phyloP scores from a whole-genome alignment of 768 basidiomycete genomes.

The Roridomyces roridus region DNA sequence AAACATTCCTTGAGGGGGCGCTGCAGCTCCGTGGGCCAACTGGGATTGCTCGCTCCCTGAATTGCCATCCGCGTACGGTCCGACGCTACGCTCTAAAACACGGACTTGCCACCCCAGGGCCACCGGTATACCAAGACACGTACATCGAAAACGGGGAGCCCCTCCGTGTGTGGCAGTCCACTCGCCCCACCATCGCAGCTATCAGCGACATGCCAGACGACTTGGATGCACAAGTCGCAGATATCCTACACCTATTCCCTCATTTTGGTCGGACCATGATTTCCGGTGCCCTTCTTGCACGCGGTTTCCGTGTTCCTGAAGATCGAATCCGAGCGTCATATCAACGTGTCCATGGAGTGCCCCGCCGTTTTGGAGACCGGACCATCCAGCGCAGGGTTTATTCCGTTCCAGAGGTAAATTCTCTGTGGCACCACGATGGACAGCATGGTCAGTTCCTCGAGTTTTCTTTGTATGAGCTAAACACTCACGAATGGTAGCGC shows the following conservation, averaged over 20 bases:
- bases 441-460: constrained; percentile 38
- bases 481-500: constrained; percentile 23
- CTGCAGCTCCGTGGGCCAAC: too few species aligned
- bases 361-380: constrained; percentile 18
- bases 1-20: too few species aligned
- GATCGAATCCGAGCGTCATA: constrained; percentile 16
- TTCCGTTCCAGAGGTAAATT: constrained; percentile 35
- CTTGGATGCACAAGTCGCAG: constrained; percentile 10
- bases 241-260: constrained; percentile 18
- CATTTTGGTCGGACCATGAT: constrained; percentile 22
- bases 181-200: constrained; percentile 1
- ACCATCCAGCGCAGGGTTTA: constrained; percentile 26
- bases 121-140: constrained; percentile 8
- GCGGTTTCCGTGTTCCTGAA: constrained; percentile 13
- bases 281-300: constrained; percentile 9
- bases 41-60: too few species aligned
- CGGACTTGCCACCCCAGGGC: constrained; percentile 18
- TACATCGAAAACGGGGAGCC: not conserved
- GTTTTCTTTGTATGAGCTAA: not conserved
- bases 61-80: constrained; percentile 26
- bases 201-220: constrained; percentile 20
- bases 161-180: not conserved
- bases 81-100: constrained; percentile 19
- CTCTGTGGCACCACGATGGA: constrained; percentile 43
- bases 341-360: constrained; percentile 13